These are phyloP conservation scores for Dactylis glomerata DNA, from an alignment of 176 grass and related monocot genomes.

Conservation along the genomic window DNA sequence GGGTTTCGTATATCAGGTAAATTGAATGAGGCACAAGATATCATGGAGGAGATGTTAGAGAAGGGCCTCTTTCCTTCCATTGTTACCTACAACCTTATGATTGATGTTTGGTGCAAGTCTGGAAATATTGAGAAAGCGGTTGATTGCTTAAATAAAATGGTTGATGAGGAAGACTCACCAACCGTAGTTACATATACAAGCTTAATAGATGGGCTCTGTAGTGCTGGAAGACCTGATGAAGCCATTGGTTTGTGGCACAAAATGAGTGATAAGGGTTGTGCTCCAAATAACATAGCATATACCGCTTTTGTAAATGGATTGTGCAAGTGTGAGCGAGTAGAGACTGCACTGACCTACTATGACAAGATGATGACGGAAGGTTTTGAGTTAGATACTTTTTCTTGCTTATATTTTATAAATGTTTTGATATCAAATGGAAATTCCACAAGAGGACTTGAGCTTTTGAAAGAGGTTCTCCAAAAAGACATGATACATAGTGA, in stretches of 20 bases:
- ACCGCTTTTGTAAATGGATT: slow-evolving; percentile 79
- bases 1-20: slow-evolving; percentile 74
- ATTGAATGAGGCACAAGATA: slow-evolving; percentile 58
- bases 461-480: slow-evolving; percentile 62
- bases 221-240: slow-evolving; percentile 48
- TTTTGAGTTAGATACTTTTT: slow-evolving; percentile 66
- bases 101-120: slow-evolving; percentile 85
- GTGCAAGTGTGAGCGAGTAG: slow-evolving; percentile 63
- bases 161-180: slow-evolving; percentile 56
- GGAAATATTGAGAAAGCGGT: slow-evolving; percentile 60
- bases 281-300: slow-evolving; percentile 70
- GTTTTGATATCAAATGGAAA: slow-evolving; percentile 66
- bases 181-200: slow-evolving; percentile 82
- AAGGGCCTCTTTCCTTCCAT: slow-evolving; percentile 74
- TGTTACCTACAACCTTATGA: slow-evolving; percentile 91
- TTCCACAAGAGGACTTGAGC: slow-evolving; percentile 54
- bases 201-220: slow-evolving; percentile 78
- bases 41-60: slow-evolving; percentile 74
- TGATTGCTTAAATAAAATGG: slow-evolving; percentile 66
- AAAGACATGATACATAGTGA: slow-evolving; percentile 30
- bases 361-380: slow-evolving; percentile 60
- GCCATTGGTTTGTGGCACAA: slow-evolving; percentile 59
- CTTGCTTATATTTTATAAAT: slow-evolving; percentile 63
- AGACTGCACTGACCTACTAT: slow-evolving; percentile 57
- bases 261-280: slow-evolving; percentile 63